Evolutionary conservation across 768 basidiomycete genomes (phyloP).

Genomic region (Heimioporus sp.): DNA sequence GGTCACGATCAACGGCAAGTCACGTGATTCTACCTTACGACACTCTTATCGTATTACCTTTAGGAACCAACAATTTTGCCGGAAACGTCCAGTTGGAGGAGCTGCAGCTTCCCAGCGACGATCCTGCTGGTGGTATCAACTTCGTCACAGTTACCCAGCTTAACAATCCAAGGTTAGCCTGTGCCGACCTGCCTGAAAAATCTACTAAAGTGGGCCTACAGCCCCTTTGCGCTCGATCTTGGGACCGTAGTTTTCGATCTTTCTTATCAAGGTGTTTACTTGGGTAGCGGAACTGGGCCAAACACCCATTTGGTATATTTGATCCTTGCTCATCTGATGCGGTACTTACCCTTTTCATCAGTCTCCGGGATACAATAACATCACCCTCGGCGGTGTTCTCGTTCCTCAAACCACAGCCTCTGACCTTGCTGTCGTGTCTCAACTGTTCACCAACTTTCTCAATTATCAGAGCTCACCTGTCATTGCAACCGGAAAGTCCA

Average conservation of each 20-base stretch:
- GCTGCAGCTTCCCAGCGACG: slow-evolving; percentile 64
- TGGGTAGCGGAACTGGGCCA: slow-evolving; percentile 54
- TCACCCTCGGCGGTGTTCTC: slow-evolving; percentile 57
- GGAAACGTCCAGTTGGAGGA: slow-evolving; percentile 53
- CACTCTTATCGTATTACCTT: slow-evolving; percentile 1
- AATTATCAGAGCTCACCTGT: slow-evolving; percentile 61
- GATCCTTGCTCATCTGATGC: not conserved
- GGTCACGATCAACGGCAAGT: slow-evolving; percentile 52
- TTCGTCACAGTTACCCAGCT: slow-evolving; percentile 57
- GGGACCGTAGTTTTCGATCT: slow-evolving; percentile 67
- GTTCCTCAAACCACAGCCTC: slow-evolving; percentile 47
- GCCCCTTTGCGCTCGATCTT: slow-evolving; percentile 67
- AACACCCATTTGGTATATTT: slow-evolving; percentile 49
- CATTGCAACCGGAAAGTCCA: slow-evolving; percentile 57
- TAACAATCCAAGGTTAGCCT: slow-evolving; percentile 52
- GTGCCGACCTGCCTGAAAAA: not conserved
- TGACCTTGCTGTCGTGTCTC: slow-evolving; percentile 49
- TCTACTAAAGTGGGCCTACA: slow-evolving; percentile 20
- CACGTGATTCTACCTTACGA: not conserved
- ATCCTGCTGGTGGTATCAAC: slow-evolving; percentile 64
- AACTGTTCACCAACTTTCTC: slow-evolving; percentile 69
- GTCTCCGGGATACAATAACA: slow-evolving; percentile 54
- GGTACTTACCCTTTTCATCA: slow-evolving; percentile 19
- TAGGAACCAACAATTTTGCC: slow-evolving; percentile 63
- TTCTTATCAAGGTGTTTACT: slow-evolving; percentile 51